Evolutionary conservation across 768 basidiomycete genomes (phyloP).

Genomic region (Lentinus tigrinus): DNA sequence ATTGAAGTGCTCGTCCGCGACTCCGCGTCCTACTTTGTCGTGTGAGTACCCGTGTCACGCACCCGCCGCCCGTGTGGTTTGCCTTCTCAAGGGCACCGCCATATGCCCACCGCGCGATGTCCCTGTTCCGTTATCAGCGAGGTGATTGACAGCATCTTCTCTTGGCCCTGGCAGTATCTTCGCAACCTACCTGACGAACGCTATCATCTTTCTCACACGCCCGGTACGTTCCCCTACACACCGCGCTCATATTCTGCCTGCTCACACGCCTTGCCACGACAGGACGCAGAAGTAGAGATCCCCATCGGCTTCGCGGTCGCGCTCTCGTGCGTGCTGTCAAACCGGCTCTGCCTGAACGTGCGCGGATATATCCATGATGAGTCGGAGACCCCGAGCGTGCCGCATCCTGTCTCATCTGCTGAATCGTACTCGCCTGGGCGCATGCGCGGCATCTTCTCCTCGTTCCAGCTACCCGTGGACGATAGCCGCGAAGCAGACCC

Average conservation of each 20-base stretch:
- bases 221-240: slow-evolving; percentile 16
- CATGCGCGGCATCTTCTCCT: not conserved
- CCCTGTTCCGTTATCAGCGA: too few relatives aligned
- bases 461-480: not conserved
- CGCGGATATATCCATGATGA: slow-evolving; percentile 31
- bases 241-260: slow-evolving; percentile 39
- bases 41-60: slow-evolving; percentile 38
- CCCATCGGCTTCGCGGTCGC: slow-evolving; percentile 59
- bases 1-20: slow-evolving; percentile 54
- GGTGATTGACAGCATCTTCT: not conserved
- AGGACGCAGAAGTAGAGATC: slow-evolving; percentile 38
- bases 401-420: not conserved
- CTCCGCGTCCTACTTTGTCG: slow-evolving; percentile 54
- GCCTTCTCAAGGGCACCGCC: too few relatives aligned
- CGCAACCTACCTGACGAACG: slow-evolving; percentile 52
- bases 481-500: not conserved
- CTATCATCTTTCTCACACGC: slow-evolving; percentile 27
- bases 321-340: slow-evolving; percentile 57
- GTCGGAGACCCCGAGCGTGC: not conserved
- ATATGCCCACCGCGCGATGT: too few relatives aligned
- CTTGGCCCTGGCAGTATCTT: slow-evolving; percentile 42
- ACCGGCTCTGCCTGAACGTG: slow-evolving; percentile 55
- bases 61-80: not conserved
- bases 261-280: slow-evolving; percentile 33
- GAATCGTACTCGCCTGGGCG: not conserved